Evolutionary conservation across 2,329 filamentous ascomycete genomes (phyloP), one percentile per base, ranked within the genome.

Genomic region (Colletotrichum sp.): DNA sequence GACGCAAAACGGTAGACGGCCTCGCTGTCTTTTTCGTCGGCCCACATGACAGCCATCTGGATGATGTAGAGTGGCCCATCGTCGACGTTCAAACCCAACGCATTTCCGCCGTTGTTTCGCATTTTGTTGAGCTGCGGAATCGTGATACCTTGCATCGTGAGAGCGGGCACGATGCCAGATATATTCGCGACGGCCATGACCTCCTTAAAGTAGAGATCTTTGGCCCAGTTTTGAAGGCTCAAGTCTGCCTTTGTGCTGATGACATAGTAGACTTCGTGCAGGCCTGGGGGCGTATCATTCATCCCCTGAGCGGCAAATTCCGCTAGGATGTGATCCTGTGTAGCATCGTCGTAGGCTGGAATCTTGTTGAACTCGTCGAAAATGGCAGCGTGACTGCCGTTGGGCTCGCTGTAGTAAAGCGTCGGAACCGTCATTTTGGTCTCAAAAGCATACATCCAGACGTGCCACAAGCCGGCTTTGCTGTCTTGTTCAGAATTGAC

Each of bases 141-240:
- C 0, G 86, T 85, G 64, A 89, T 83, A 14, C 84, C 85, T 75
- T 90, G 87, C 65, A 85, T 80, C 65, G 79, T 78, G 58, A 78
- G 81, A 69, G 73, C 78, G 5, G 84, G 83, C 4, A 80, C 36
- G 0, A 80, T 76, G 4, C 79, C 81, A 2, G 78, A 56, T 12
- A 80, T 69, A 14, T 79, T 73, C 5, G 77, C 75, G 5, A 76
- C 59, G 3, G 71, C 28, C 1, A n/a, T 26, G 3, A 61, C 38
- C 6, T 68, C 65, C 12, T 78, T 69, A n/a, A n/a, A 78, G 70
- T 63, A 78, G 9, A 76, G 69, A 12, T 79, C 71, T 4, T 36
- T 48, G 14, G 77, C 77, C 7, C 81, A 74, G 0, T 74, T 43
- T 3, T 76, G 72, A 10, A 83, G 75, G 16, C 79, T 74, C 12